Conservation (phyloP, 768 basidiomycete genomes). For the Termitomyces sp. region DNA sequence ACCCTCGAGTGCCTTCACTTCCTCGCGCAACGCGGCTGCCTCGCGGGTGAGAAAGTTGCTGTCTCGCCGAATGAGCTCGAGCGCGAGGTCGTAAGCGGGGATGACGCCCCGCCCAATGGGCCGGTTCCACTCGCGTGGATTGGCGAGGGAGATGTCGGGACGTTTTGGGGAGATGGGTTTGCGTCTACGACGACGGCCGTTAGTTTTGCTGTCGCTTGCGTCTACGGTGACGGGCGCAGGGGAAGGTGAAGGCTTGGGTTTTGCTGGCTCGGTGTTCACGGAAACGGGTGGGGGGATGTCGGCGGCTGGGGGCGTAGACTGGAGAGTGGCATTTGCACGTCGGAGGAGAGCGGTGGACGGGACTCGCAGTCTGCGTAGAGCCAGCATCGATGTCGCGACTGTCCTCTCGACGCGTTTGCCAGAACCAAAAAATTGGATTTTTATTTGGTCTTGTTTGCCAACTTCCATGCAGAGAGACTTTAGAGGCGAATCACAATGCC, state of each 20-base stretch:
- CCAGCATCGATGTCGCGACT: slow-evolving; percentile 25
- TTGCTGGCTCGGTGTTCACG: slow-evolving; percentile 6
- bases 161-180: slow-evolving; percentile 32
- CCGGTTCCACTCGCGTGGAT: slow-evolving; percentile 61
- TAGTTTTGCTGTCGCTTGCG: slow-evolving; percentile 18
- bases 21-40: slow-evolving; percentile 35
- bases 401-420: slow-evolving; percentile 5
- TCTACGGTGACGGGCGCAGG: not conserved
- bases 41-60: slow-evolving; percentile 47
- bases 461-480: not conserved
- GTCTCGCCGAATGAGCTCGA: slow-evolving; percentile 68
- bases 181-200: slow-evolving; percentile 31
- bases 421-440: slow-evolving; percentile 14
- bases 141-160: slow-evolving; percentile 48
- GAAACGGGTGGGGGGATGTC: slow-evolving; percentile 12
- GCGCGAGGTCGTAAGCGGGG: slow-evolving; percentile 83
- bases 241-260: slow-evolving; percentile 1
- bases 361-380: slow-evolving; percentile 25
- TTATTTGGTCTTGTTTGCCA: slow-evolving; percentile 19
- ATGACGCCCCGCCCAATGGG: slow-evolving; percentile 62
- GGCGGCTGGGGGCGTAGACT: not conserved
- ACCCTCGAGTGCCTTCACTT: slow-evolving; percentile 25
- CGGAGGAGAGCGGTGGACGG: slow-evolving; percentile 16
- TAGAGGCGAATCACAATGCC: not conserved
- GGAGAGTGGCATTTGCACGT: slow-evolving; percentile 26